These are phyloP conservation scores for Magnaporthales sp. DNA, from an alignment of 2,329 filamentous ascomycete genomes.

Conservation along the genomic window DNA sequence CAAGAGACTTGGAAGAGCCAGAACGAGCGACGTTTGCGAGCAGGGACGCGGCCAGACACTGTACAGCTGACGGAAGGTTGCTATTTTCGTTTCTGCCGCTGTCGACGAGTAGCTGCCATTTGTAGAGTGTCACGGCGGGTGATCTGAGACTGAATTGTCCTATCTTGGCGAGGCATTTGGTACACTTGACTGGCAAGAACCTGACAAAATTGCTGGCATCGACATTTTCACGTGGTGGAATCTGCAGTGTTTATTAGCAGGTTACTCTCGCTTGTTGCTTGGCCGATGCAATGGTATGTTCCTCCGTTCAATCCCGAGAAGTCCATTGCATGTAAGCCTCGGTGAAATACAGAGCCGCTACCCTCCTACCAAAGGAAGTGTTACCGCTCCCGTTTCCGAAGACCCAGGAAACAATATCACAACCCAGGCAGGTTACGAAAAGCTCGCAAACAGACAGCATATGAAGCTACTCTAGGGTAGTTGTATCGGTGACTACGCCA, in stretches of 20 bases:
- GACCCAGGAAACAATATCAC: conserved; percentile 2
- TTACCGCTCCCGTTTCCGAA: conserved; percentile 9
- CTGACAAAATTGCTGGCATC: conserved; percentile 4
- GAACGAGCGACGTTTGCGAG: conserved; percentile 45
- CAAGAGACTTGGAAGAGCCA: conserved; percentile 46
- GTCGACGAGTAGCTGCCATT: conserved; percentile 45
- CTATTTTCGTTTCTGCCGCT: conserved; percentile 14
- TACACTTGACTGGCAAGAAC: conserved; percentile 34
- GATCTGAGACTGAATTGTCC: conserved; percentile 38
- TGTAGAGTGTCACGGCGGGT: conserved; percentile 42
- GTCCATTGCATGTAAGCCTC: conserved; percentile 38
- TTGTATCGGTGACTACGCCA: conserved; percentile 62
- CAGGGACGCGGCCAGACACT: conserved; percentile 45
- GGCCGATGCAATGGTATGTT: conserved; percentile 25
- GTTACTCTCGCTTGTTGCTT: not conserved
- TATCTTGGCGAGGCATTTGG: conserved; percentile 33
- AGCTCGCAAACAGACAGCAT: conserved; percentile 18
- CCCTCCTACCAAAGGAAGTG: conserved; percentile 8
- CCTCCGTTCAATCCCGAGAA: conserved; percentile 40
- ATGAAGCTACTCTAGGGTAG: conserved; percentile 47
- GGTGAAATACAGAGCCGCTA: conserved; percentile 35
- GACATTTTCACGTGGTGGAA: not conserved
- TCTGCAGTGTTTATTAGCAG: not conserved
- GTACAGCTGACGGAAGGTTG: conserved; percentile 23
- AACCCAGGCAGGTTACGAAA: not conserved